Evolutionary conservation across 768 basidiomycete genomes (phyloP).

Genomic region (Amanita thiersii): DNA sequence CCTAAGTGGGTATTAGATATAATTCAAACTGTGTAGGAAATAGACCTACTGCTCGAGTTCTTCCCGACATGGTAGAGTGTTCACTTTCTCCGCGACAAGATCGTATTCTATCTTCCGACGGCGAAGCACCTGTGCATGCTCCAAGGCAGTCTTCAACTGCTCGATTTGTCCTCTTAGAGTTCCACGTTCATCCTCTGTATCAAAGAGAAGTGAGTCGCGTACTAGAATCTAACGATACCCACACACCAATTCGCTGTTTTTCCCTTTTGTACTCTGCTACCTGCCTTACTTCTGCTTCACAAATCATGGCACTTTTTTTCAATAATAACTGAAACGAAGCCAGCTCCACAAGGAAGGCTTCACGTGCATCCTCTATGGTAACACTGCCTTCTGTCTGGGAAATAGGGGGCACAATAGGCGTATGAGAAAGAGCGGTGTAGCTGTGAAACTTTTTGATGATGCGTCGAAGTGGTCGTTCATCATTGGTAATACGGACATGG

Average conservation of each 20-base stretch:
- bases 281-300: conserved; percentile 79
- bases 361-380: conserved; percentile 60
- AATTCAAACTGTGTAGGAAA: conserved; percentile 6
- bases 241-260: conserved; percentile 62
- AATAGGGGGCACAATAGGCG: conserved; percentile 29
- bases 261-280: conserved; percentile 79
- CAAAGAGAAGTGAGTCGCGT: conserved; percentile 4
- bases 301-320: conserved; percentile 76
- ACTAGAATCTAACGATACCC: background rate
- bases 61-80: conserved; percentile 64
- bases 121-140: conserved; percentile 71
- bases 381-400: conserved; percentile 17
- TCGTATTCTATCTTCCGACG: conserved; percentile 84
- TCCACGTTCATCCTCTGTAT: conserved; percentile 62
- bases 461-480: conserved; percentile 70
- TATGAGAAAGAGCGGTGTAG: conserved; percentile 52
- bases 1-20: conserved; percentile 25
- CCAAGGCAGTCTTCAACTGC: conserved; percentile 66
- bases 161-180: conserved; percentile 63
- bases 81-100: conserved; percentile 74
- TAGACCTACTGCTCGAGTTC: conserved; percentile 69
- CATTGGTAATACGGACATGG: conserved; percentile 72
- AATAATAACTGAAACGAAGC: conserved; percentile 67
- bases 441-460: conserved; percentile 78
- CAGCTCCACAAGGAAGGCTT: conserved; percentile 73